Evolutionary conservation across 352 stramenopile species (phyloP), one percentile per base, ranked within the genome.

Genomic region (Blastocystis sp.): DNA sequence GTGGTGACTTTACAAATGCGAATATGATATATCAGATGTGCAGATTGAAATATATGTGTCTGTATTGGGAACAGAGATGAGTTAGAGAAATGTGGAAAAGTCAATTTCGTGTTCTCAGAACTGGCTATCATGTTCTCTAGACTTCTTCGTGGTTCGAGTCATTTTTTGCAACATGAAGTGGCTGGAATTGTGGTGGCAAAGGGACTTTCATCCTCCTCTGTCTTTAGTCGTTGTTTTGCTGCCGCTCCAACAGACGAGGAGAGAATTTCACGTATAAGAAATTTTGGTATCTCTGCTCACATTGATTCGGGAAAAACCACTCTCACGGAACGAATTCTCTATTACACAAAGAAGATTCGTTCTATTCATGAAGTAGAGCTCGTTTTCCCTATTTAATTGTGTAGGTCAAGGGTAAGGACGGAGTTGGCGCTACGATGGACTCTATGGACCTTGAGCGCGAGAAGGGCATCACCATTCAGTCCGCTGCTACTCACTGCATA

Each of bases 381-480:
- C 63, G 90, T 62, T 88, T 16, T 39, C 37, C 20, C 37, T 8
- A 11, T n/a, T 18, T 63, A 9, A 69, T 9, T 30, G 65, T 11
- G 43, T 68, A 98, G 91, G 96, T 98, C 62, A 94, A 95, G 64
- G 96, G 95, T 62, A 98, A 98, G 91, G 96, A 99, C 93, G 96
- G 96, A 56, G 95, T 99, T 9, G 97, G 97, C 53, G 96, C 97
- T 87, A 99, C 98, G 92, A 99, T 99, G 97, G 97, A 99, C 92
- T 98, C 93, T 56, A 99, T 99, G 97, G 97, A 99, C 69, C 92
- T 99, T 18, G 97, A 99, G 93, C 93, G 96, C 73, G 97, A 99
- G 92, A 99, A 99, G 93, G 97, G 97, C 78, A 99, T 99, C 91
- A 99, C 97, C 8, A 99, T 99, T 92, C 96, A 99, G 92, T 98